These are phyloP conservation scores for Diaporthe helianthi DNA, from an alignment of 2,329 filamentous ascomycete species.

Conservation along the genomic window DNA sequence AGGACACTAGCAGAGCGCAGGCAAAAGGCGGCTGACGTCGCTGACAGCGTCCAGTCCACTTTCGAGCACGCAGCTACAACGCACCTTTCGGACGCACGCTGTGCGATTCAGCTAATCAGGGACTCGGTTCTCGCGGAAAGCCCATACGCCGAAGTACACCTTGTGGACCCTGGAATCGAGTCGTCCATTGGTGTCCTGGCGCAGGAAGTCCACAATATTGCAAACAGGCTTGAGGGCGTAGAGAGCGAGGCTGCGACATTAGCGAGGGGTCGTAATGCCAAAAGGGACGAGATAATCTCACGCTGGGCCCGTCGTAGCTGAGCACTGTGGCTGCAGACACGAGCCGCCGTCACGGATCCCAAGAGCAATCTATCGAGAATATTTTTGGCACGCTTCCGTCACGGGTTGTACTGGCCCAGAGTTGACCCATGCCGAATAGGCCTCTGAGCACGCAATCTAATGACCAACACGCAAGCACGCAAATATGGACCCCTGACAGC, in stretches of 20 bases:
- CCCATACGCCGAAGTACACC: constrained; percentile 53
- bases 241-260: constrained; percentile 45
- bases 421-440: not conserved
- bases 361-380: not conserved
- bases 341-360: not conserved
- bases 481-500: not conserved
- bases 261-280: constrained; percentile 50
- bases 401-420: not conserved
- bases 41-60: constrained; percentile 54
- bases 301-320: constrained; percentile 46
- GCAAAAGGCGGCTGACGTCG: constrained; percentile 46
- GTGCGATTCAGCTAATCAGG: constrained; percentile 56
- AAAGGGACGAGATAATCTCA: constrained; percentile 56
- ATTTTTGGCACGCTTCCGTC: not conserved
- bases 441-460: not conserved
- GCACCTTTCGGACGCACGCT: constrained; percentile 55
- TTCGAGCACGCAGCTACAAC: constrained; percentile 54
- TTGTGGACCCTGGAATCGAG: constrained; percentile 62
- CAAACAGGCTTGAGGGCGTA: constrained; percentile 47
- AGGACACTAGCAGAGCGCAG: constrained; percentile 21
- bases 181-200: constrained; percentile 54
- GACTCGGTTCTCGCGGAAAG: constrained; percentile 63
- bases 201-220: constrained; percentile 52
- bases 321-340: not conserved
- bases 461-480: not conserved